phyloP scores from a whole-genome alignment of 805 yeast genomes.

The Candida piceae region DNA sequence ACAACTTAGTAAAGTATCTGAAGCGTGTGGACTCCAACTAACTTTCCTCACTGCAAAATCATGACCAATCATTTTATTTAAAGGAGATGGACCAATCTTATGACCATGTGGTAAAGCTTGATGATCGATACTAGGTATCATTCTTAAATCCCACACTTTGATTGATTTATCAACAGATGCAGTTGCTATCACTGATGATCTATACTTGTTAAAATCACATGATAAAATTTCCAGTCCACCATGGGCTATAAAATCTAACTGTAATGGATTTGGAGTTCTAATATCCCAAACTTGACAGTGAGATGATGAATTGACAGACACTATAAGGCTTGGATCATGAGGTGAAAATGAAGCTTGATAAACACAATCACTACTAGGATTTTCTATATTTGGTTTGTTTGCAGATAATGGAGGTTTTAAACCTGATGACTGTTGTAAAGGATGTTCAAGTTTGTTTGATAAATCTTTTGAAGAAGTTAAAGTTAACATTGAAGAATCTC shows the following conservation, averaged over 20 bases:
- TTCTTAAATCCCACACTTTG: slow-evolving; percentile 84
- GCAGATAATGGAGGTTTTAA: slow-evolving; percentile 32
- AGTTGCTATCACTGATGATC: slow-evolving; percentile 72
- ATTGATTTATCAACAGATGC: slow-evolving; percentile 89
- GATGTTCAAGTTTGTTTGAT: slow-evolving; percentile 14
- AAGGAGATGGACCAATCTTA: slow-evolving; percentile 56
- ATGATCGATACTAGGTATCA: slow-evolving; percentile 37
- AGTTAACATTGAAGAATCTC: slow-evolving; percentile 53
- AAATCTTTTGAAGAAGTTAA: slow-evolving; percentile 34
- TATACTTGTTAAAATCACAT: slow-evolving; percentile 89
- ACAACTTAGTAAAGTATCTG: slow-evolving; percentile 63
- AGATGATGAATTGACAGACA: slow-evolving; percentile 72
- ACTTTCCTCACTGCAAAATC: slow-evolving; percentile 82
- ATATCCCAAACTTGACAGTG: slow-evolving; percentile 79
- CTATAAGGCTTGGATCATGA: slow-evolving; percentile 64
- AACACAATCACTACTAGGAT: slow-evolving; percentile 50
- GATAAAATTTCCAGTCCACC: slow-evolving; percentile 75
- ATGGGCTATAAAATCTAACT: slow-evolving; percentile 63
- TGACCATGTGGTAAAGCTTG: slow-evolving; percentile 38
- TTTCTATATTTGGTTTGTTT: slow-evolving; percentile 29
- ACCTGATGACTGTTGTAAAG: not conserved
- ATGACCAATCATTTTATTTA: slow-evolving; percentile 79
- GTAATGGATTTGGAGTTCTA: slow-evolving; percentile 59
- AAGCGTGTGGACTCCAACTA: slow-evolving; percentile 84
- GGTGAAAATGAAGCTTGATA: slow-evolving; percentile 82